These are phyloP conservation scores for Eleusine indica DNA, from an alignment of 176 grass and related monocot species.

Conservation along the genomic window DNA sequence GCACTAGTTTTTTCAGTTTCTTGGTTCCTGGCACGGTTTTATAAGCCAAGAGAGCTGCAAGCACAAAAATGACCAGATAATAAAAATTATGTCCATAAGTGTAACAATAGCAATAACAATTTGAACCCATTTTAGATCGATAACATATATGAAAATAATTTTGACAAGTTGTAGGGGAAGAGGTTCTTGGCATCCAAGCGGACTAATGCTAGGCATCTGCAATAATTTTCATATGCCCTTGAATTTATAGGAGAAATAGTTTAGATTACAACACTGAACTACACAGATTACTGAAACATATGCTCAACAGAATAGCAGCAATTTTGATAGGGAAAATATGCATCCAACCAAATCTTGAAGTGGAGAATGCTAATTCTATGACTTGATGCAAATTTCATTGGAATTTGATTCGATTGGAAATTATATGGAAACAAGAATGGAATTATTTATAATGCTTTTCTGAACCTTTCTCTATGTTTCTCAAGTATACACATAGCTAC, in stretches of 20 bases:
- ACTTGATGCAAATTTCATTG: background rate
- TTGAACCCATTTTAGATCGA: background rate
- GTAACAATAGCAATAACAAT: background rate
- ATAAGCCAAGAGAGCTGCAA: conserved; percentile 88
- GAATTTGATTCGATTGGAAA: background rate
- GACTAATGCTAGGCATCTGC: conserved; percentile 17
- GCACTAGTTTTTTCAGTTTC: conserved; percentile 82
- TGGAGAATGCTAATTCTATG: conserved; percentile 8
- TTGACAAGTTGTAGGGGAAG: background rate
- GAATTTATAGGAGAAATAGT: background rate
- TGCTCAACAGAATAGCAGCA: background rate
- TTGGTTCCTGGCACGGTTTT: conserved; percentile 91
- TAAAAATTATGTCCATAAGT: conserved; percentile 11
- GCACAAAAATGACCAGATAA: conserved; percentile 12
- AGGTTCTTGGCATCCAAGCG: background rate
- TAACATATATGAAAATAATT: background rate
- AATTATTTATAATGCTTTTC: background rate
- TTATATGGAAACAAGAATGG: background rate
- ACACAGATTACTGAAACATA: background rate
- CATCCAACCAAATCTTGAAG: background rate
- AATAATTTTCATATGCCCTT: background rate
- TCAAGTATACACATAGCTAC: background rate
- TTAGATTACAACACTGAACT: background rate
- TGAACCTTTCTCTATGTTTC: conserved; percentile 1
- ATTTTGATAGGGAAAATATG: background rate